Evolutionary conservation across 1,284 basidiomycete genomes (phyloP).

Genomic region (Exobasidium cylindrosporum): DNA sequence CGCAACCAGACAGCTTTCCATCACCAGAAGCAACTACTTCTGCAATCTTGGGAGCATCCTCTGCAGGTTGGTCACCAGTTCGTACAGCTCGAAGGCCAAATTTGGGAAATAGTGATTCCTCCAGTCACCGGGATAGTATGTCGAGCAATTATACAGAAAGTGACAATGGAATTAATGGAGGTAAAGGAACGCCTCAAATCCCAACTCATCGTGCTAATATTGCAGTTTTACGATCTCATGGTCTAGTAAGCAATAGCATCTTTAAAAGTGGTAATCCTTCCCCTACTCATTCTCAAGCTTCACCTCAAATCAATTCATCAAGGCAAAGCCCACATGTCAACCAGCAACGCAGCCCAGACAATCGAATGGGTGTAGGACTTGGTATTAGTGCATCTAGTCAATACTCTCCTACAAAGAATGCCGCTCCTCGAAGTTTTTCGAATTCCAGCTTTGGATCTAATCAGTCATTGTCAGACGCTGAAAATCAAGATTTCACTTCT

Average conservation of each 20-base stretch:
- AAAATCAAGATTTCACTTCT: constrained; percentile 21
- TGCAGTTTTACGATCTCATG: constrained; percentile 34
- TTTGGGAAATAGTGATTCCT: neutral
- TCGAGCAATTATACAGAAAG: neutral
- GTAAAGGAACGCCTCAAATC: constrained; percentile 21
- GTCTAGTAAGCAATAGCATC: constrained; percentile 47
- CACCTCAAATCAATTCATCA: constrained; percentile 3
- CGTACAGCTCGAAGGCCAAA: constrained; percentile 10
- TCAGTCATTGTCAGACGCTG: constrained; percentile 13
- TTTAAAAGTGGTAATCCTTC: constrained; percentile 29
- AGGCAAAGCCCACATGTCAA: neutral
- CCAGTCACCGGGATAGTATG: neutral
- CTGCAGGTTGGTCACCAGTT: constrained; percentile 43
- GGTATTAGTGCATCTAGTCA: constrained; percentile 32
- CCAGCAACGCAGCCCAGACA: neutral
- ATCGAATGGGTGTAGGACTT: constrained; percentile 27
- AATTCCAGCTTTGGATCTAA: constrained; percentile 11
- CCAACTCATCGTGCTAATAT: constrained; percentile 29
- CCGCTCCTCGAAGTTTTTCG: neutral
- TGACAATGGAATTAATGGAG: neutral
- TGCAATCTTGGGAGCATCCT: constrained; percentile 42
- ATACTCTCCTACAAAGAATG: constrained; percentile 1
- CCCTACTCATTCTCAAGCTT: neutral
- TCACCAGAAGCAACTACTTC: constrained; percentile 34
- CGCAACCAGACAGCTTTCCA: neutral